Conservation (phyloP, 441 rosid genomes). For the Dalechampia spathulata region DNA sequence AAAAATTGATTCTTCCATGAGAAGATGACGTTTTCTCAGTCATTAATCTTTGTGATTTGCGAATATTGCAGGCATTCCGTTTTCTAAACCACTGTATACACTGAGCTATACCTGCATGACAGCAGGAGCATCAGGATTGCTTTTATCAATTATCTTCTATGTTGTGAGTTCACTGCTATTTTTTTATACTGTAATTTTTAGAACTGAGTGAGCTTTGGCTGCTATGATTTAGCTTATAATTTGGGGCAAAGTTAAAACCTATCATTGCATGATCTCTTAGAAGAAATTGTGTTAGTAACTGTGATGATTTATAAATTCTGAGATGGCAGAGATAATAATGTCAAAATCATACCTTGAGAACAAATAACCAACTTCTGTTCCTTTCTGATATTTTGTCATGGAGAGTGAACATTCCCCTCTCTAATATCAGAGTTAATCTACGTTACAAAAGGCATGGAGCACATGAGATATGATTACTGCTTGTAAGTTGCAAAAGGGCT, state of each 20-base stretch:
- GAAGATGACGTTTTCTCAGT: neutral
- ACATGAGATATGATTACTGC: too few relatives aligned
- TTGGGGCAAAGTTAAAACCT: neutral
- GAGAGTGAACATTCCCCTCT: too few relatives aligned
- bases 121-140: conserved; percentile 54
- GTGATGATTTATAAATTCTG: neutral
- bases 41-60: conserved; percentile 5
- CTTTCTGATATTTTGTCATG: too few relatives aligned
- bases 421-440: too few relatives aligned
- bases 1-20: neutral
- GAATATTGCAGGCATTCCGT: conserved; percentile 43
- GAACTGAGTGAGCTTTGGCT: neutral
- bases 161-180: conserved; percentile 28
- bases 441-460: too few relatives aligned
- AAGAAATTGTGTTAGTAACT: neutral
- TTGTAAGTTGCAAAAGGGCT: too few relatives aligned
- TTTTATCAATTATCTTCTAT: conserved; percentile 38
- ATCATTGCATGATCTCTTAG: neutral
- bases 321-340: neutral
- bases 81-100: conserved; percentile 54
- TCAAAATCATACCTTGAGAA: neutral
- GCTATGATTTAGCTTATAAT: neutral
- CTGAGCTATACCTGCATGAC: conserved; percentile 53
- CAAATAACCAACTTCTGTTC: neutral
- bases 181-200: neutral